Conservation (phyloP, 2,329 filamentous ascomycete genomes). For the Paraphaeosphaeria sporulosa region DNA sequence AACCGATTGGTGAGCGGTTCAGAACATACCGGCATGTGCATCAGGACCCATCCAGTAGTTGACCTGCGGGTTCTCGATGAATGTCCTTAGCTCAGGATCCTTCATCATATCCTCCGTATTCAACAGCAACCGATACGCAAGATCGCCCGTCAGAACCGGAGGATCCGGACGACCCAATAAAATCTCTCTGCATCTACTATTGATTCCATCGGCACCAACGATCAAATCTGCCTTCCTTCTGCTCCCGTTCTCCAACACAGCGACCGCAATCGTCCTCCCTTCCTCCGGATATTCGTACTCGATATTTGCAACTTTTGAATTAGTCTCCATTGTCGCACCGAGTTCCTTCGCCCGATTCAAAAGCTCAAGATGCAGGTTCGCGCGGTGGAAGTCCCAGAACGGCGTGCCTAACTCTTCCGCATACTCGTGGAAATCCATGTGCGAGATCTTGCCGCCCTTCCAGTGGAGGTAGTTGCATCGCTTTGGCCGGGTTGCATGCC, state of each 20-base stretch:
- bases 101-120: constrained; percentile 55
- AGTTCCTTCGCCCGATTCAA: constrained; percentile 58
- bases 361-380: constrained; percentile 59
- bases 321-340: constrained; percentile 56
- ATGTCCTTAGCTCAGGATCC: constrained; percentile 55
- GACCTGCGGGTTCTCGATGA: constrained; percentile 58
- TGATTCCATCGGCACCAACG: constrained; percentile 59
- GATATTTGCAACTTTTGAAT: constrained; percentile 55
- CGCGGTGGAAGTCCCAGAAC: constrained; percentile 65
- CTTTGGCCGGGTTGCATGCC: constrained; percentile 54
- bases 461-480: constrained; percentile 60
- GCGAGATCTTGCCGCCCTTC: constrained; percentile 60
- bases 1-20: background rate
- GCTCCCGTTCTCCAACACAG: constrained; percentile 50
- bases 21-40: constrained; percentile 53
- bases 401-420: constrained; percentile 48
- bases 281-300: constrained; percentile 30
- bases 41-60: constrained; percentile 63
- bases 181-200: constrained; percentile 54
- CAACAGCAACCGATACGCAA: constrained; percentile 60
- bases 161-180: constrained; percentile 56
- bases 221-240: constrained; percentile 54
- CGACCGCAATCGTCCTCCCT: constrained; percentile 49
- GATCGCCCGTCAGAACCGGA: constrained; percentile 59
- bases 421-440: constrained; percentile 58